Percentiles rank a stretch among this genome's conserved stretches.
phyloP scores from a whole-genome alignment of 2,329 filamentous ascomycete species.

The Monosporascus sp. region DNA sequence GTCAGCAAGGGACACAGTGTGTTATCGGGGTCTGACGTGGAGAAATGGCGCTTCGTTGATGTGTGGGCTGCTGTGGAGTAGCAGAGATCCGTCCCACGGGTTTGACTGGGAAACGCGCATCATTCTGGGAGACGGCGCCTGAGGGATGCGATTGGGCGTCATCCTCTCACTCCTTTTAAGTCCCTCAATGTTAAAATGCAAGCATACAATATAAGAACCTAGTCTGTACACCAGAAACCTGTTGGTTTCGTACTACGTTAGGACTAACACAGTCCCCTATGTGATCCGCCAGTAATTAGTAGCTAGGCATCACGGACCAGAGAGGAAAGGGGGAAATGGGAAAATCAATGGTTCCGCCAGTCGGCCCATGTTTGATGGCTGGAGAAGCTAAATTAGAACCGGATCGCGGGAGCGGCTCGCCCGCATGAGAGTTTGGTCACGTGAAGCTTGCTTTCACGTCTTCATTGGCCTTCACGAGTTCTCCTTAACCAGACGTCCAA shows the following conservation, averaged over 20 bases:
- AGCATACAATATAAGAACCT: no score
- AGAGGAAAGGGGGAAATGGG: not conserved
- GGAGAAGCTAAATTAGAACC: not conserved
- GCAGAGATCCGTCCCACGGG: not conserved
- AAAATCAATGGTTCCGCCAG: not conserved
- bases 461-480: not conserved
- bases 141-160: not conserved
- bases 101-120: not conserved
- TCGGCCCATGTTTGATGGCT: not conserved
- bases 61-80: not conserved
- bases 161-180: not conserved
- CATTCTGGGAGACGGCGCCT: not conserved
- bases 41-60: not conserved
- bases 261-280: not conserved
- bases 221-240: no score
- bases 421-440: not conserved
- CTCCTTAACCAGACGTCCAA: not conserved
- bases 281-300: not conserved
- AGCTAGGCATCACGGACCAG: not conserved
- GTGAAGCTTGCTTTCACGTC: not conserved
- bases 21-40: not conserved
- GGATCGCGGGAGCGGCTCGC: not conserved
- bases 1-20: not conserved
- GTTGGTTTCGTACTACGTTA: no score
- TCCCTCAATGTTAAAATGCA: not conserved